Evolutionary conservation across 73 alveolate genomes (phyloP).

Genomic region (Paramecium primaurelia): DNA sequence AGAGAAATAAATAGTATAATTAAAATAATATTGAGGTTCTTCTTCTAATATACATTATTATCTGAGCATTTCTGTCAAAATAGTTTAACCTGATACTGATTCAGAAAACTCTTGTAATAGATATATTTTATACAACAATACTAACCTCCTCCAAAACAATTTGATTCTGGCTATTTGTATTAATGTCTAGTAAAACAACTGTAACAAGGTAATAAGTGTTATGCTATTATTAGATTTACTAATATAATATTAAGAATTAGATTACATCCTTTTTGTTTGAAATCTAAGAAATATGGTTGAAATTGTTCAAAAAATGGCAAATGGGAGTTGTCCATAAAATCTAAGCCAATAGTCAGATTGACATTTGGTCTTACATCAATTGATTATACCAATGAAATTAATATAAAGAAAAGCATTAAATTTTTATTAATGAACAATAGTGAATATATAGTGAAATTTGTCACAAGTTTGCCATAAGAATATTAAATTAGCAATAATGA

Average conservation of each 20-base stretch:
- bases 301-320: background rate
- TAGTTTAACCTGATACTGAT: background rate
- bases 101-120: background rate
- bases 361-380: background rate
- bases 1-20: background rate
- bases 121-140: background rate
- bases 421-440: constrained; percentile 6
- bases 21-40: background rate
- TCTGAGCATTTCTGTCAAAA: background rate
- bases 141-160: background rate
- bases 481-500: background rate
- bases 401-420: background rate
- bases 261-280: background rate
- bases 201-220: background rate
- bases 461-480: background rate
- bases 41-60: background rate
- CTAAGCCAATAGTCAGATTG: background rate
- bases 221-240: background rate
- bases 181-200: background rate
- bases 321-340: background rate
- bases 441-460: background rate
- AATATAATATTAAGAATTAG: background rate
- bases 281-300: background rate
- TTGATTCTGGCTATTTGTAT: background rate
- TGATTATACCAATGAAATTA: background rate